Evolutionary conservation across 75 land plant genomes (phyloP).

Genomic region (Gnetum montanum): DNA sequence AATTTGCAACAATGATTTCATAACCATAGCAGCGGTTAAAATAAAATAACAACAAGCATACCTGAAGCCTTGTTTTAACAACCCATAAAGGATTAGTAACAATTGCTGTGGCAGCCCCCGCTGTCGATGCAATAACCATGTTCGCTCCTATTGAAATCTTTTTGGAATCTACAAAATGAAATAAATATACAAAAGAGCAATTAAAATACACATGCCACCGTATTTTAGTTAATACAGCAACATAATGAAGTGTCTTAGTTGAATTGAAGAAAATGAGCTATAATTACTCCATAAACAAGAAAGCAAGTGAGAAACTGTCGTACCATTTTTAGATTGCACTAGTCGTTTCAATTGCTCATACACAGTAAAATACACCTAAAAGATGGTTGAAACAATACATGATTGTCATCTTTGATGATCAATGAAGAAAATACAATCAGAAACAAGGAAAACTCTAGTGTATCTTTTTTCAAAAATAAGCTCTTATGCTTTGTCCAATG

Average conservation of each 20-base stretch:
- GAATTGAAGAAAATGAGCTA: too few species aligned
- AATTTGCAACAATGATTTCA: background rate
- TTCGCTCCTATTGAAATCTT: slow-evolving; percentile 71
- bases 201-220: background rate
- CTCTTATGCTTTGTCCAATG: background rate
- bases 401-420: too few species aligned
- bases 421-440: too few species aligned
- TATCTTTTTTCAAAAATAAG: too few species aligned
- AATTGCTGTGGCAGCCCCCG: slow-evolving; percentile 90
- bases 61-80: slow-evolving; percentile 98
- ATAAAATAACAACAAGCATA: slow-evolving; percentile 8
- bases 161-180: slow-evolving; percentile 22
- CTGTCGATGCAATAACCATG: slow-evolving; percentile 88
- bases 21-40: too few species aligned
- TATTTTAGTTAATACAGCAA: too few species aligned
- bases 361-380: slow-evolving; percentile 90
- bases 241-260: too few species aligned
- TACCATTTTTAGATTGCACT: slow-evolving; percentile 12
- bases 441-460: too few species aligned
- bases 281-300: too few species aligned
- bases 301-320: background rate
- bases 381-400: too few species aligned
- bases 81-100: slow-evolving; percentile 98
- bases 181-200: background rate
- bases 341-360: slow-evolving; percentile 78